Evolutionary conservation across 1,139 yeast genomes (phyloP).

Genomic region (Yamadazyma buinensis): DNA sequence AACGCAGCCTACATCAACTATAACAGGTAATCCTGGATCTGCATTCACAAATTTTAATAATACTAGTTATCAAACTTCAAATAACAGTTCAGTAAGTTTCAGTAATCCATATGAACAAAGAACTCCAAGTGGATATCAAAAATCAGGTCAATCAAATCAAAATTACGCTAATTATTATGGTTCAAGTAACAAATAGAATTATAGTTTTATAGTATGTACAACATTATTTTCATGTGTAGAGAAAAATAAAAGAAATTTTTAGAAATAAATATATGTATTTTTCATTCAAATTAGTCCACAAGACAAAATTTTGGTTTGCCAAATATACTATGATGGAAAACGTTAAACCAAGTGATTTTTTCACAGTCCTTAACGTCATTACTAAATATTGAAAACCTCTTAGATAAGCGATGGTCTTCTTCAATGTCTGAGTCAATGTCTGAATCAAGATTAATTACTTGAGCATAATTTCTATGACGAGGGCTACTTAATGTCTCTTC

Average conservation of each 20-base stretch:
- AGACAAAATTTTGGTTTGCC: conserved; percentile 45
- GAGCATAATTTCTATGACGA: conserved; percentile 23
- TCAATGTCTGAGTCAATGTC: not conserved
- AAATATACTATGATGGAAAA: conserved; percentile 46
- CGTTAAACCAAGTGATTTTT: conserved; percentile 47
- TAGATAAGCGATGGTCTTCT: conserved; percentile 2
- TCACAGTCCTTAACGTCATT: conserved; percentile 28
- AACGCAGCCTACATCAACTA: conserved; percentile 43
- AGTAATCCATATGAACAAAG: conserved; percentile 16
- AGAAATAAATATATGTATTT: not conserved
- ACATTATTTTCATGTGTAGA: not conserved
- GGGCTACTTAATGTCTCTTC: conserved; percentile 17
- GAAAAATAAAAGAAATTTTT: not conserved
- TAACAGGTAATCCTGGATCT: conserved; percentile 39
- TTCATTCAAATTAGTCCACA: conserved; percentile 3
- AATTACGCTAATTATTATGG: no score
- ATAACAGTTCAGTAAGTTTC: conserved; percentile 12
- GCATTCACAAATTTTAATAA: conserved; percentile 25
- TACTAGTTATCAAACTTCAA: conserved; percentile 11
- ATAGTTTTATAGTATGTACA: no score
- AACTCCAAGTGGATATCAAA: not conserved
- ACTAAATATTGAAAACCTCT: conserved; percentile 17
- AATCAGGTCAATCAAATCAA: no score
- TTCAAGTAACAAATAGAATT: no score
- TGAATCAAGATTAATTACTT: conserved; percentile 12